These are phyloP conservation scores for Paramyrothecium roridum DNA, from an alignment of 2,329 filamentous ascomycete species.

Conservation along the genomic window DNA sequence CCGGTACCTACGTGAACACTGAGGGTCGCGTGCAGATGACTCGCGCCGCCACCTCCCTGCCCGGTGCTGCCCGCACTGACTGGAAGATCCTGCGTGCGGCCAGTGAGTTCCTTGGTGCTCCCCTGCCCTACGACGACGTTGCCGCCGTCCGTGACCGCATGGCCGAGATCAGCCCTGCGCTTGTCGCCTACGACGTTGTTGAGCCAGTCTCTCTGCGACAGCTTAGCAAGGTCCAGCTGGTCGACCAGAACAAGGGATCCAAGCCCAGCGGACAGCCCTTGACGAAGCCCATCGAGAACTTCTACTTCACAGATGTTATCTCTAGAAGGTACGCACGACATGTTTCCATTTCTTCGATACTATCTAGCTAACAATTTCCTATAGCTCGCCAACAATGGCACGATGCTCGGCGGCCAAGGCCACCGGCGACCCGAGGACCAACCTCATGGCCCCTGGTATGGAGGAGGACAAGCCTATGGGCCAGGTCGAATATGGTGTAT, in stretches of 20 bases:
- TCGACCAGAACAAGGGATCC: conserved; percentile 91
- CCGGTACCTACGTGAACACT: conserved; percentile 94
- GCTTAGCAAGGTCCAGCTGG: conserved; percentile 89
- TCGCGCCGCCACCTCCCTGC: conserved; percentile 81
- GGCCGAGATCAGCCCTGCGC: conserved; percentile 87
- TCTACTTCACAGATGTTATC: conserved; percentile 97
- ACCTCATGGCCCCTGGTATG: conserved; percentile 73
- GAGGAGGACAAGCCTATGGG: conserved; percentile 60
- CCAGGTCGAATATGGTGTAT: conserved; percentile 58
- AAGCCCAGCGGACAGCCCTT: conserved; percentile 71
- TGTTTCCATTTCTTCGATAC: conserved; percentile 4
- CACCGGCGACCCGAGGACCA: conserved; percentile 72
- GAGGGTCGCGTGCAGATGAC: conserved; percentile 95
- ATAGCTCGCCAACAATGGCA: conserved; percentile 94
- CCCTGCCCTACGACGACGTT: conserved; percentile 91
- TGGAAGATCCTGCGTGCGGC: conserved; percentile 98
- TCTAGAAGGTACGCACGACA: conserved; percentile 71
- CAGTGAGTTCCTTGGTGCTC: conserved; percentile 84
- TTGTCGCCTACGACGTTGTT: conserved; percentile 86
- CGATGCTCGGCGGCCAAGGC: conserved; percentile 93
- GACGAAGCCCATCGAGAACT: conserved; percentile 87
- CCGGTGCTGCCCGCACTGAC: conserved; percentile 88
- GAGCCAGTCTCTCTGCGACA: conserved; percentile 73
- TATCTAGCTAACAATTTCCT: conserved; percentile 15
- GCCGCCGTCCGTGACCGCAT: conserved; percentile 87